Evolutionary conservation across 2,329 filamentous ascomycete genomes (phyloP), one percentile per base, ranked within the genome.

Genomic region (Endocalyx cinctus): DNA sequence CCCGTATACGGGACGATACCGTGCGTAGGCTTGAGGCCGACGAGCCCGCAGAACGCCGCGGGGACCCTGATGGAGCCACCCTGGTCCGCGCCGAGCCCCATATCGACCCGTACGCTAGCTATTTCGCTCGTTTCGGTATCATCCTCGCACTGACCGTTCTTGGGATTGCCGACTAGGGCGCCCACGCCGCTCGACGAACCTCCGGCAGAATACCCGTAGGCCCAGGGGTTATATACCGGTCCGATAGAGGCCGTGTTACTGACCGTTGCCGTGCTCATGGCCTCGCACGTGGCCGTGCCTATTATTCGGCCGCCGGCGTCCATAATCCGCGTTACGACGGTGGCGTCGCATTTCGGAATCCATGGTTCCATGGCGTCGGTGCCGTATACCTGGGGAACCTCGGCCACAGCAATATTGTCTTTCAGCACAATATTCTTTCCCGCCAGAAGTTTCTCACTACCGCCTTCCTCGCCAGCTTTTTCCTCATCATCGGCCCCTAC

Each of bases 1-100:
- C 64, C 66, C 0, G 64, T 68, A 37, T 69, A 69, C 2, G 66
- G 66, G 1, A 69, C 51, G 5, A 69, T 46, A 1, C 62, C 61
- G 45, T 56, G 57, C 0, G 62, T 64, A 4, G 62, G 59, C 35
- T 65, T 65, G 6, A 64, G 46, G 3, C 62, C 60, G 26, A 54
- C 56, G 11, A 59, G 43, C 5, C 56, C 56, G 20, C 41, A 51
- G 41, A 42, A 58, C 5, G 39, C 47, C 10, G 55, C 54, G 10
- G 56, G 56, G 18, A 57, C 50, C 4, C 56, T 43, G 14, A 59
- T 47, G 3, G 54, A 58, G 5, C 56, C 56, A 8, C 48, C 55
- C 31, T 58, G 55, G 29, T 59, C 56, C 22, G 45, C 47, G 10
- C 55, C 55, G 10, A 58, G 45, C 6, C 45, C 55, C 16, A 57